Conservation (phyloP, 768 basidiomycete genomes). For the Russula brevipes region DNA sequence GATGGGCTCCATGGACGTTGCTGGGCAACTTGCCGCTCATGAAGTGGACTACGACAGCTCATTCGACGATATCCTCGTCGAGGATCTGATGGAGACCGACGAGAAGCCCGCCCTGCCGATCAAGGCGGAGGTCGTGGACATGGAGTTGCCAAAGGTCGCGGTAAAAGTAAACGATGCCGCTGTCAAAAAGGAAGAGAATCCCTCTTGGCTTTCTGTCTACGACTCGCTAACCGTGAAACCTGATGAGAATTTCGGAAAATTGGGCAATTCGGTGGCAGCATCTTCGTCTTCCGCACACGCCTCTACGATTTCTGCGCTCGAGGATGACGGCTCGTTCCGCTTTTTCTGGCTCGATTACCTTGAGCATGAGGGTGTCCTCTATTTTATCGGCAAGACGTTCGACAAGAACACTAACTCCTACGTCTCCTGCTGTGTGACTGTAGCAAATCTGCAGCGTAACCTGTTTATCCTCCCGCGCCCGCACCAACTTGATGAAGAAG, state of each 20-base stretch:
- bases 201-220: constrained; percentile 71
- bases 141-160: constrained; percentile 27
- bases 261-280: constrained; percentile 29
- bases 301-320: constrained; percentile 54
- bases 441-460: constrained; percentile 85
- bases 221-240: constrained; percentile 61
- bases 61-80: constrained; percentile 55
- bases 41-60: constrained; percentile 37
- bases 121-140: constrained; percentile 27
- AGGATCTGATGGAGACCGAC: constrained; percentile 52
- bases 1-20: constrained; percentile 55
- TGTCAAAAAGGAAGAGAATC: constrained; percentile 45
- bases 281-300: constrained; percentile 34
- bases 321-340: constrained; percentile 75
- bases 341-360: constrained; percentile 98
- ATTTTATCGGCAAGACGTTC: constrained; percentile 87
- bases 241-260: constrained; percentile 55
- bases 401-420: constrained; percentile 65
- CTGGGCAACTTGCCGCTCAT: constrained; percentile 32
- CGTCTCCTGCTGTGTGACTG: constrained; percentile 81
- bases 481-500: constrained; percentile 51
- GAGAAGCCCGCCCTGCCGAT: constrained; percentile 46
- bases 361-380: constrained; percentile 77
- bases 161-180: constrained; percentile 25
- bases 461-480: constrained; percentile 82